Percentiles rank a stretch among this genome's conserved stretches.
Conservation (phyloP, 148 eudicot species). For the Hydrangea macrophylla region DNA sequence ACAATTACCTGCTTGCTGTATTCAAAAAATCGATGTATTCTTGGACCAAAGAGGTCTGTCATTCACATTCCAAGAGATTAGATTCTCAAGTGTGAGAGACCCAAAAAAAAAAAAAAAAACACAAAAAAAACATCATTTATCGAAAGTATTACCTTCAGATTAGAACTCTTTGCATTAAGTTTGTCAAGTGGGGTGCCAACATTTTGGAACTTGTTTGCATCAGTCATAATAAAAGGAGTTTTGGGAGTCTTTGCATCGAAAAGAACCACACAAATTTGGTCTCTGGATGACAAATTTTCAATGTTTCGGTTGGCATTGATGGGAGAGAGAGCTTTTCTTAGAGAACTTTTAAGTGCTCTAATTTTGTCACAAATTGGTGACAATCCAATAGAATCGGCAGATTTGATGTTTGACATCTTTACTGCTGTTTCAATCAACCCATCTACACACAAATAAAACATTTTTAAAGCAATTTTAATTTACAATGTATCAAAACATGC, state of each 20-base stretch:
- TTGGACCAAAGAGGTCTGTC: slow-evolving; percentile 59
- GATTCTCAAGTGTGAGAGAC: neutral
- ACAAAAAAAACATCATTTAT: neutral
- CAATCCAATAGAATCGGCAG: slow-evolving; percentile 13
- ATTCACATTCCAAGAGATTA: slow-evolving; percentile 9
- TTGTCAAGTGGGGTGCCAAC: slow-evolving; percentile 67
- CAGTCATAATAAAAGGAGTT: slow-evolving; percentile 30
- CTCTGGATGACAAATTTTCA: slow-evolving; percentile 35
- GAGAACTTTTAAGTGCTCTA: slow-evolving; percentile 36
- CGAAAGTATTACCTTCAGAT: slow-evolving; percentile 56
- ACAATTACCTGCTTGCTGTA: slow-evolving; percentile 66
- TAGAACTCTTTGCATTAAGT: slow-evolving; percentile 55
- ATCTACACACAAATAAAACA: slow-evolving; percentile 24
- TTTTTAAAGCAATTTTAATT: neutral
- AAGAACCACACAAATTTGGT: slow-evolving; percentile 18
- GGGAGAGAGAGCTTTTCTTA: slow-evolving; percentile 67
- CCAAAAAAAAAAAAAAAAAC: too few relatives aligned
- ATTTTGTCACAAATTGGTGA: slow-evolving; percentile 35
- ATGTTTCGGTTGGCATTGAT: slow-evolving; percentile 38
- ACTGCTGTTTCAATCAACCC: slow-evolving; percentile 26
- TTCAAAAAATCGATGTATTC: slow-evolving; percentile 83
- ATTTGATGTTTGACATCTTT: slow-evolving; percentile 15
- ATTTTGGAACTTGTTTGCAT: slow-evolving; percentile 30
- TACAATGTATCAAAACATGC: neutral
- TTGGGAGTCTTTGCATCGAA: slow-evolving; percentile 43